Evolutionary conservation across 345 rosid species (phyloP), one percentile per base, ranked within the genome.

Genomic region (Mercurialis annua): DNA sequence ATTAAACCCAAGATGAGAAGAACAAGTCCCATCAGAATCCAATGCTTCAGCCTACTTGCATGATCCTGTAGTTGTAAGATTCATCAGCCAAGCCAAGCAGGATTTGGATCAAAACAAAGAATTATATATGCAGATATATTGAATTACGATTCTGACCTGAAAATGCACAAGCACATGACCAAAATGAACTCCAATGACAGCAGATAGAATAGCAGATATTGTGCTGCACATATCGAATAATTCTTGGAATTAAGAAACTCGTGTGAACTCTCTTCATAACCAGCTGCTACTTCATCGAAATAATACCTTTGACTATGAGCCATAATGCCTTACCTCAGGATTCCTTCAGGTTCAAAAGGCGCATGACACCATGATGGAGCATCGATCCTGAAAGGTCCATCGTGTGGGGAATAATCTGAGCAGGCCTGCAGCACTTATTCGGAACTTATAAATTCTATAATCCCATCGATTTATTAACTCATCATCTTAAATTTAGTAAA

Each of bases 301-400:
- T 53, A 62, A 3, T 29, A 23, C 20, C 55, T 38, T 3, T 26
- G 52, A 42, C 54, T 55, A 54, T 33, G 6, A 15, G 31, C n/a
- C 20, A 43, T 17, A 27, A 0, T 29, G 43, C 46, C 66, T 62
- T 27, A 90, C 52, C 66, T 62, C 10, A 90, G 67, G 69, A 87
- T 67, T 69, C 98, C 97, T 78, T 93, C 98, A 61, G 98, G 98
- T 76, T 90, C 98, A 61, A 90, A 90, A 33, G 98, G 94, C 48
- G 97, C 92, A 68, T 59, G 77, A 64, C 97, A 93, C 98, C 97
- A 90, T 10, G 94, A 77, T 16, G 97, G 90, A 77, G 96, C 96
- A 71, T 74, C 81, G 58, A 38, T 68, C 34, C 66, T 74, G 2
- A 92, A 57, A 55, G 86, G 76, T 59, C 96, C 88, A 36, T 75